Evolutionary conservation across 108 stramenopile genomes (phyloP).

Genomic region (Pseudonitzschia delicatissima): DNA sequence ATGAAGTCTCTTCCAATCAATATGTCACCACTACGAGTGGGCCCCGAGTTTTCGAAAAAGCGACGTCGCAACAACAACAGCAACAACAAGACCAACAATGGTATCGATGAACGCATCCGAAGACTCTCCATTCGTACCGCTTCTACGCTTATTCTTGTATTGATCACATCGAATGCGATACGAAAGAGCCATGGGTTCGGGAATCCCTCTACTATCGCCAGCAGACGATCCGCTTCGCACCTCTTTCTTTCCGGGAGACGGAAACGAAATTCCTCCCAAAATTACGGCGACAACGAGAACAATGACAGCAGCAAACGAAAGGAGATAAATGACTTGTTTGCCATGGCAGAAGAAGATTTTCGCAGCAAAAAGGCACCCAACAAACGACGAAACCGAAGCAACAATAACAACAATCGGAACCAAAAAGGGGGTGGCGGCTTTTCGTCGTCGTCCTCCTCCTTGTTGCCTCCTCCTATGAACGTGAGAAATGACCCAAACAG

Average conservation of each 20-base stretch:
- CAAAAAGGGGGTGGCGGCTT: not conserved
- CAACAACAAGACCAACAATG: not conserved
- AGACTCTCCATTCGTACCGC: not conserved
- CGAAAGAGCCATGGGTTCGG: not conserved
- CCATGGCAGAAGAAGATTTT: not conserved
- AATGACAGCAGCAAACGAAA: not conserved
- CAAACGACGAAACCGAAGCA: not conserved
- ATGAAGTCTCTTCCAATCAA: too few species aligned
- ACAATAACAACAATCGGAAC: not conserved
- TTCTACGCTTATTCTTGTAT: not conserved
- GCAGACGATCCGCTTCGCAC: not conserved
- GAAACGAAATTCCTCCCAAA: not conserved
- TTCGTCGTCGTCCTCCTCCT: slow-evolving; percentile 14
- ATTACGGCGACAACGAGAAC: not conserved
- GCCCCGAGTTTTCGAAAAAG: slow-evolving; percentile 1
- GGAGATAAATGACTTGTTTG: not conserved
- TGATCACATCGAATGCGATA: not conserved
- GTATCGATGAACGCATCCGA: not conserved
- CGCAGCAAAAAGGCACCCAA: not conserved
- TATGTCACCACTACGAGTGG: not conserved
- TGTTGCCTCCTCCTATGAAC: slow-evolving; percentile 25
- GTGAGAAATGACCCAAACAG: too few species aligned
- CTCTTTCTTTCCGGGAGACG: not conserved
- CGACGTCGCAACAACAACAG: not conserved
- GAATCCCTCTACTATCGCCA: too few species aligned